phyloP scores from a whole-genome alignment of 1,284 basidiomycete genomes.

The Kwoniella shivajii region DNA sequence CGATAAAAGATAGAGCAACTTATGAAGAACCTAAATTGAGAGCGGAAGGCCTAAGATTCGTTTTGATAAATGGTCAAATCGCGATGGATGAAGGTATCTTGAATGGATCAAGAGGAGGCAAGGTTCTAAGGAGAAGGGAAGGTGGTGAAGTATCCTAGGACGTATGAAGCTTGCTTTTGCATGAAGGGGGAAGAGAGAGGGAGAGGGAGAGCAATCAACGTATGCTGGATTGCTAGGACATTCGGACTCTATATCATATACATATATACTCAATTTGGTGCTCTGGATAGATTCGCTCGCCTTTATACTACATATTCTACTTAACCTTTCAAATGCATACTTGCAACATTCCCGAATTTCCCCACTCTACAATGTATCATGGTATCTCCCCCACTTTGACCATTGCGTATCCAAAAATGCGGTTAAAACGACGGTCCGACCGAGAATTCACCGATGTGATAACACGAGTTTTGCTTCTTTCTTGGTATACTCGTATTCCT shows the following conservation, averaged over 20 bases:
- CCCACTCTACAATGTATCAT: slow-evolving; percentile 1
- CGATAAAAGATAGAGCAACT: slow-evolving; percentile 39
- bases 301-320: background rate
- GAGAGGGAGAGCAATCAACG: no score
- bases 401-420: background rate
- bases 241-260: background rate
- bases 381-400: background rate
- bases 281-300: no score
- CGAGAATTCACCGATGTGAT: slow-evolving; percentile 1
- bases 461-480: no score
- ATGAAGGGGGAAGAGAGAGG: background rate
- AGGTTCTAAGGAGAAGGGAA: slow-evolving; percentile 52
- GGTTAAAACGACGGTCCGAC: background rate
- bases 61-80: slow-evolving; percentile 47
- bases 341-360: background rate
- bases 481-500: no score
- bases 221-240: no score
- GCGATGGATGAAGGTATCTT: slow-evolving; percentile 41
- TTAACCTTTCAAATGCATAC: background rate
- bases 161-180: background rate
- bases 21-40: slow-evolving; percentile 35
- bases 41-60: slow-evolving; percentile 40
- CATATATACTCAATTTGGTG: no score
- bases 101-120: slow-evolving; percentile 39
- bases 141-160: slow-evolving; percentile 42